Conservation (phyloP, 2,329 filamentous ascomycete genomes). For the Cordyceps farinosa region DNA sequence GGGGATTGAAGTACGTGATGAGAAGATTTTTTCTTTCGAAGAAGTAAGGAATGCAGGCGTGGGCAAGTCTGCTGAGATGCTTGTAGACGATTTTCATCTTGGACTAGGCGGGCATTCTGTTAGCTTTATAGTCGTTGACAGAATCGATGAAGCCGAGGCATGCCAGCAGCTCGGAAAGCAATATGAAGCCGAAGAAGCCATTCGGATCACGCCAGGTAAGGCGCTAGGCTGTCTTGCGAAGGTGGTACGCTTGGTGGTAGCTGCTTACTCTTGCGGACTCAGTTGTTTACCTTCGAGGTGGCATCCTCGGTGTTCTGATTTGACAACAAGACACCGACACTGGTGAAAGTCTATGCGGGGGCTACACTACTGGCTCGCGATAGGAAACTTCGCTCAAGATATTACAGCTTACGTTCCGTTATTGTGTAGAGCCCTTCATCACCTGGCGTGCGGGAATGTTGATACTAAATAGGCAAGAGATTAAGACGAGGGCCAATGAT, state of each 20-base stretch:
- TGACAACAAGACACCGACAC: not conserved
- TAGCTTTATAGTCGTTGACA: not conserved
- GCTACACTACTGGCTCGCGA: not conserved
- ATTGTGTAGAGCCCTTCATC: not conserved
- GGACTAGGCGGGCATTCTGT: not conserved
- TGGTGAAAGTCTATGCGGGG: not conserved
- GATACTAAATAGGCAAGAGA: constrained; percentile 14
- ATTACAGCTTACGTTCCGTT: not conserved
- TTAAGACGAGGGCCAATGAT: not conserved
- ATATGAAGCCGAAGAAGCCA: not conserved
- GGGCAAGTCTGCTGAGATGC: not conserved
- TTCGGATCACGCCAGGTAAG: not conserved
- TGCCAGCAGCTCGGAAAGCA: not conserved
- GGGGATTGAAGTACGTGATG: not conserved
- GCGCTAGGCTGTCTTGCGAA: constrained; percentile 9
- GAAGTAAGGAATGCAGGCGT: not conserved
- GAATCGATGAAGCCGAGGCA: not conserved
- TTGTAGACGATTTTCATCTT: not conserved
- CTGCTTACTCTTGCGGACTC: not conserved
- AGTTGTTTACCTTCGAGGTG: not conserved
- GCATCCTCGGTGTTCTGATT: not conserved
- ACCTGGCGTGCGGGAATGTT: not conserved
- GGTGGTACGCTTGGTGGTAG: not conserved
- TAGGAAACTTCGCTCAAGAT: not conserved
- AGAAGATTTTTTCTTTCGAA: not conserved